Evolutionary conservation across 1,284 basidiomycete genomes (phyloP), one percentile per base, ranked within the genome.

Genomic region (Apiotrichum mycotoxinovorans): DNA sequence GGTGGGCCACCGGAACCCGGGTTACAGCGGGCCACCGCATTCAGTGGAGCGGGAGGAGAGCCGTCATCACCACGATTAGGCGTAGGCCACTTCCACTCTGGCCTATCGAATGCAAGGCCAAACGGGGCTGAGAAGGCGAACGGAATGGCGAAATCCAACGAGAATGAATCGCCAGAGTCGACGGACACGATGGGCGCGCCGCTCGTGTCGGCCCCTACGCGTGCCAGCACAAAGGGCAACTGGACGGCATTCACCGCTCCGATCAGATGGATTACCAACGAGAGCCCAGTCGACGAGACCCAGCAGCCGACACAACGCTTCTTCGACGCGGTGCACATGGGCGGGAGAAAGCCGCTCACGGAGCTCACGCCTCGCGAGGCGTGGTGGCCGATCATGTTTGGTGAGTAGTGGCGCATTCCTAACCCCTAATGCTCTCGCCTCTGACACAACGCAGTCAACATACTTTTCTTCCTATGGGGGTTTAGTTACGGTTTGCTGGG

Each of bases 391-490:
- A 64, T 75, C n/a, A 47, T 75, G 37, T 74, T 73, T 51, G 66
- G 66, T 71, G 35, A 54, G 67, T 64, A n/a, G 8, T 3, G 20
- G n/a, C n/a, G n/a, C n/a, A n/a, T n/a, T 17, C 7, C 25, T 2
- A 18, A 5, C 44, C 15, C 1, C 14, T 9, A 10, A 5, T 1
- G 14, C 7, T 33, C 3, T 15, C 35, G 30, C 14, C 11, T 23
- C 51, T 33, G 15, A 30, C 62, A 8, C 42, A 22, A n/a, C 45
- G 3, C 26, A 66, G 75, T 72, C 4, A 70, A 69, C 25, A 70
- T 65, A 35, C 67, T 77, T 26, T 75, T 76, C 65, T 71, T 74
- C 61, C 57, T 75, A 8, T 77, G 75, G 75, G 75, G 75, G 8
- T 74, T 75, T 60, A 67, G 68, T 14, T 76, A 76, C 49, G 74